Conservation (phyloP, 768 basidiomycete genomes). For the Cytidiella melzeri region DNA sequence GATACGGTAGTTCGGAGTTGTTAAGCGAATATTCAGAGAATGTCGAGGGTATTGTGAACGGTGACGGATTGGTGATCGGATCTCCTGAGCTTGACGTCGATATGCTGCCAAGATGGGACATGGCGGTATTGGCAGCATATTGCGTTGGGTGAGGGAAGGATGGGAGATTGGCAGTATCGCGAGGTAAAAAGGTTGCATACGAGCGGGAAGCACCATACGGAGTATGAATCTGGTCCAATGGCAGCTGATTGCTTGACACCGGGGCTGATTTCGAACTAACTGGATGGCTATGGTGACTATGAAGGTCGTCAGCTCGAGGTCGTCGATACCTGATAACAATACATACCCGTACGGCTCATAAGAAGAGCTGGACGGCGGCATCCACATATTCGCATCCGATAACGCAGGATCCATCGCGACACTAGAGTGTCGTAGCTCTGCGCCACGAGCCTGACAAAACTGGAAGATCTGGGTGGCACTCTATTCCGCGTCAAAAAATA, state of each 20-base stretch:
- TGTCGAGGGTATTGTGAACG: constrained; percentile 5
- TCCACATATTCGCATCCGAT: no score
- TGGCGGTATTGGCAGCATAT: neutral
- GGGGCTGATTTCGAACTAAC: no score
- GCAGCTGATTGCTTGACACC: no score
- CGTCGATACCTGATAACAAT: no score
- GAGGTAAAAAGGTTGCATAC: constrained; percentile 1
- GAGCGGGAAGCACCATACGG: neutral
- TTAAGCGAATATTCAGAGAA: constrained; percentile 18
- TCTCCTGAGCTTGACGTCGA: neutral
- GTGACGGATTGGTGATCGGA: constrained; percentile 6
- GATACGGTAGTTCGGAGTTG: constrained; percentile 20
- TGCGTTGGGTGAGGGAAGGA: neutral
- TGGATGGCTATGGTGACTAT: no score
- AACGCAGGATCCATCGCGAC: no score
- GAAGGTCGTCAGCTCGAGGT: no score
- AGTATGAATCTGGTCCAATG: neutral
- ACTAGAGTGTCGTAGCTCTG: no score
- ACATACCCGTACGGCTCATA: no score
- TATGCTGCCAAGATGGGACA: neutral
- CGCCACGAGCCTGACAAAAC: constrained; percentile 42
- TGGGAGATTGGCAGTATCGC: neutral
- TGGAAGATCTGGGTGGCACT: constrained; percentile 50
- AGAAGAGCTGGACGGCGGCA: no score
- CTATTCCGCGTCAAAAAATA: constrained; percentile 24